Evolutionary conservation across 805 yeast genomes (phyloP), one percentile per base, ranked within the genome.

Genomic region (Kodamaea restingae): DNA sequence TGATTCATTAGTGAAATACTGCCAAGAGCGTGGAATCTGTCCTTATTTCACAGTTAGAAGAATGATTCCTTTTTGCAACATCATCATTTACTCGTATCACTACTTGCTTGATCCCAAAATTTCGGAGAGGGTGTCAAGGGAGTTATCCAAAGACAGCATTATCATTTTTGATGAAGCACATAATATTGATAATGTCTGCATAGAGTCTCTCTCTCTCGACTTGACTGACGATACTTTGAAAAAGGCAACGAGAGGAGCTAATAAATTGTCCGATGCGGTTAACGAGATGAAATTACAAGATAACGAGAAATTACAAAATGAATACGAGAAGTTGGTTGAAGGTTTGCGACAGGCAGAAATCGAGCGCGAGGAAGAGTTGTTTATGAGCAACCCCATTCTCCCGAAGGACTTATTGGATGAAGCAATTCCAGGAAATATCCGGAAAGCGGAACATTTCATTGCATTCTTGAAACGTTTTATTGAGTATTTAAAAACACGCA

Each of bases 161-260:
- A 84, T 93, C 45, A 95, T 93, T 28, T 93, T 93, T 57, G 99
- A 93, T 65, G 99, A 93, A 67, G 98, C 98, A 35, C 99, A 93
- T 61, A 93, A 93, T 64, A 93, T 93, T 41, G 98, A 93, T 71
- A 93, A 93, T 70, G 99, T 93, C 41, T 93, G 99, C 67, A 93
- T 93, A 42, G 99, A 93, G 61, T 86, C 98, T 0, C 63, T 93
- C 30, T 87, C 96, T 4, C 73, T 93, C 35, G 98, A 93, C 56
- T 66, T 93, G 47, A 93, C 97, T 0, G 95, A 88, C 50, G 97
- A 91, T 49, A 78, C 88, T 7, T 63, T 93, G 44, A 82, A 88
- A 52, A 71, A 80, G 48, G 98, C 98, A 0, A 74, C 95, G 1
- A 74, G 81, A 48, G 98, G 98, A 48, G 95, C 96, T 0, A 75